Conservation (phyloP, 2,329 filamentous ascomycete species). For the Metarhizium humberi region DNA sequence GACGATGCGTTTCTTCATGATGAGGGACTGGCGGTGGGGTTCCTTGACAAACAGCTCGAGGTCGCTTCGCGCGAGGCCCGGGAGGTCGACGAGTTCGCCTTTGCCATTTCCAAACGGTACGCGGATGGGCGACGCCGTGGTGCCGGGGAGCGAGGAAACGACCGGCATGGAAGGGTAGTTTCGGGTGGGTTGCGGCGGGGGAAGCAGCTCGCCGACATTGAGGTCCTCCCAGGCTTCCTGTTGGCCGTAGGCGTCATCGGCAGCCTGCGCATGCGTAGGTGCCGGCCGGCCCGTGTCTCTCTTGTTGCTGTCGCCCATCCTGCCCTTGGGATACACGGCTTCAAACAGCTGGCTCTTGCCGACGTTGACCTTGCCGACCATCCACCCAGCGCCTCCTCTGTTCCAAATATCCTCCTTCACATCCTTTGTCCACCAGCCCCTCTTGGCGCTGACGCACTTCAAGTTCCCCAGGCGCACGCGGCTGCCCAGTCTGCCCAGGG, state of each 20-base stretch:
- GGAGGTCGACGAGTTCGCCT: constrained; percentile 89
- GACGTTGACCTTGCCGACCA: constrained; percentile 97
- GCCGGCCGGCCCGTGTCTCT: constrained; percentile 5
- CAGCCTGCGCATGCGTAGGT: constrained; percentile 10
- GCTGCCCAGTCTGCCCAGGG: constrained; percentile 57
- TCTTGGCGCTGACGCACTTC: constrained; percentile 73
- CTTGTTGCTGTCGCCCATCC: constrained; percentile 28
- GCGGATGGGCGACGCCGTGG: constrained; percentile 89
- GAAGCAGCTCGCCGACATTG: constrained; percentile 53
- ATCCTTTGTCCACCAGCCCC: constrained; percentile 83
- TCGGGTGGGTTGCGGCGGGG: constrained; percentile 63
- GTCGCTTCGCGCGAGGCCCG: constrained; percentile 67
- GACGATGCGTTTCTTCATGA: constrained; percentile 69
- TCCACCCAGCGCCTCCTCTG: constrained; percentile 81
- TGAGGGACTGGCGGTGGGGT: constrained; percentile 54
- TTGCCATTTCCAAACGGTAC: constrained; percentile 79
- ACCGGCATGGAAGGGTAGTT: constrained; percentile 78
- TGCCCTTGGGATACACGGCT: constrained; percentile 73
- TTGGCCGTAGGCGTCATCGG: constrained; percentile 3
- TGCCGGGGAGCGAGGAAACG: constrained; percentile 80
- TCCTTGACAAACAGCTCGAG: constrained; percentile 63
- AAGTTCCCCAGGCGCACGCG: constrained; percentile 82
- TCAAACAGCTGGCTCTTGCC: constrained; percentile 92
- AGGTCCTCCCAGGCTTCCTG: constrained; percentile 13
- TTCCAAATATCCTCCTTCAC: constrained; percentile 80